phyloP scores from a whole-genome alignment of 306 rosid species.

The Rosa persica region DNA sequence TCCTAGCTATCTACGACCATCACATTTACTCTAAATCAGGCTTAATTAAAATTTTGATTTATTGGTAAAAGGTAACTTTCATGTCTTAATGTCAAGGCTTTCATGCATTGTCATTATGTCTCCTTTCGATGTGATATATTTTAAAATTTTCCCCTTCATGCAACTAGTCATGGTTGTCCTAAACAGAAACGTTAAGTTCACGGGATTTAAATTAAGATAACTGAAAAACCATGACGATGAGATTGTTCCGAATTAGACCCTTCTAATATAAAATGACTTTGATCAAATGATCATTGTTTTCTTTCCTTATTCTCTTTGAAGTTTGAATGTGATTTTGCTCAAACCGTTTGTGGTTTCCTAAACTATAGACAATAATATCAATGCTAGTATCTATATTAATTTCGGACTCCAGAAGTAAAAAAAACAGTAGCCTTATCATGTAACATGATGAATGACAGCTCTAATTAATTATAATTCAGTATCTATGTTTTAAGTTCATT shows the following conservation, averaged over 20 bases:
- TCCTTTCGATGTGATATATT: neutral
- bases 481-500: no score
- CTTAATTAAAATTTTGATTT: neutral
- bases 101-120: neutral
- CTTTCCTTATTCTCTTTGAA: neutral
- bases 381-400: neutral
- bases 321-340: neutral
- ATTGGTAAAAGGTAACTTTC: neutral
- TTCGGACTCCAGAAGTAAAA: neutral
- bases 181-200: neutral
- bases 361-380: neutral
- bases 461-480: neutral
- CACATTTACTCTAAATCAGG: neutral
- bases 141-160: neutral
- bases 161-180: neutral
- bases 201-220: neutral
- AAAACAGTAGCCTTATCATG: neutral
- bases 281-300: neutral
- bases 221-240: neutral
- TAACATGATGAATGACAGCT: neutral
- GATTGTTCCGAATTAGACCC: neutral
- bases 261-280: neutral
- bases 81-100: neutral
- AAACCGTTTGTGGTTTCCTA: neutral
- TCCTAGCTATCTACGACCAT: neutral